Base-by-base conservation (phyloP, 2,329 filamentous ascomycete species). In the Colletotrichum limetticola region DNA sequence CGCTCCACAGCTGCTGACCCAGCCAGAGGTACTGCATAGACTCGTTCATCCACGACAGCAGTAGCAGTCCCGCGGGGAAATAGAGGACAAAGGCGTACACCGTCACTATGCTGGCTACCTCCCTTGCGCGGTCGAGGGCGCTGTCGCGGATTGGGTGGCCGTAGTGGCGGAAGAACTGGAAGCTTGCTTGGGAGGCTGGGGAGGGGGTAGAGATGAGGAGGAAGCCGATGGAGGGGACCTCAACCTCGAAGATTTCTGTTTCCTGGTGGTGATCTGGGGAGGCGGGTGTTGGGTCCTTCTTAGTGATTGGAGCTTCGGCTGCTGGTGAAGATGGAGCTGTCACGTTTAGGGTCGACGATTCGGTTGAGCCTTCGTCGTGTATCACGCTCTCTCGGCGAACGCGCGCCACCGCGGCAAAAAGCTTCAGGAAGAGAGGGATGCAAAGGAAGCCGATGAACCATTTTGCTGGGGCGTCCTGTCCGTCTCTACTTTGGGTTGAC, bases 121-220 rank as follows among this genome's bases (percentile, higher is more conserved):
- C 52, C 22, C 52, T 55, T 26, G 52, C 24, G 9, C 52, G 52
- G 24, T 55, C 52, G 52, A 55, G n/a, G 22, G 52, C 22, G 52
- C 52, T 55, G 52, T 55, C n/a, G 52, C 52, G 52, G 22, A 55
- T 55, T 2, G 52, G 52, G 52, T 55, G 52, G 11, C 52, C 52
- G 52, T 76, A 77, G 67, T 78, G 76, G n/a, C 74, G 63, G 63
- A 75, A 74, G 59, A 77, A 78, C 71, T 55, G 49, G 30, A 66
- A 28, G 26, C 32, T 24, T 11, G 46, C 35, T 1, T 30, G 62
- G 14, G 62, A 52, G 35, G 42, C 62, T 28, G 62, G 19, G 12
- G 72, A 55, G 9, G 77, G 53, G 52, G 76, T 69, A 61, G 77
- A 76, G 63, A 74, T 69, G 66, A 75, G 67, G 14, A 72, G 58